Base-by-base conservation (phyloP, 2,329 filamentous ascomycete genomes). In the Stachybotrys elegans region DNA sequence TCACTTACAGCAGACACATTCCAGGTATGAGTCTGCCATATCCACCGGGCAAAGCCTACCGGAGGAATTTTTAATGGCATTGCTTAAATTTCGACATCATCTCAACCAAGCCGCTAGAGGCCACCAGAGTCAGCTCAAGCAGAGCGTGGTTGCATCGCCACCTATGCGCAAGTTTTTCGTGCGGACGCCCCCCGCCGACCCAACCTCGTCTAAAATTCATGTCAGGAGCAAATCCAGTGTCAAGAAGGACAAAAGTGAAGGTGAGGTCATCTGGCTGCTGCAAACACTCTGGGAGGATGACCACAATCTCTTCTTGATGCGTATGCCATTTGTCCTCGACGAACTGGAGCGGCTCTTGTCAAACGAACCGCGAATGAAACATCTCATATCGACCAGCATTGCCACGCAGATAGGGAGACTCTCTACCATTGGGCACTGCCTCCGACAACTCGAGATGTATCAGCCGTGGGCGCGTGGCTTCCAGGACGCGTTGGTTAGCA, bases 381-480 rank as follows among this genome's bases (percentile, higher is more conserved):
- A 58, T 1, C 48, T 73, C 5, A 45, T 76, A 1, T 70, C 73
- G 0, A 34, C 61, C 0, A 58, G 50, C 12, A 48, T 73, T 1
- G 60, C 59, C 2, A 44, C 43, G 0, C 34, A 65, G 0, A 61
- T 79, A 7, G 65, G 68, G 3, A 67, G 75, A 13, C 54, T 78
- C 0, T 66, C 71, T 4, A 65, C 79, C 27, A 31, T 76, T 1
- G 51, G 61, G 2, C 58, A 78, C 46, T 72, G 70, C 40, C 22
- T 67, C 7, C 56, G 58, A 5, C 72, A 78, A 45, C 50, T 79
- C 4, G 55, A 72, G 2, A 45, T 68, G 1, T 77, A 69, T 48
- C 68, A 72, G 37, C 73, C 74, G 0, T 76, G 74, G 72, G 69
- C 71, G 3, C 57, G 54, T 22, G 59, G 49, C 0, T 74, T 72